Base-by-base conservation (phyloP, 352 stramenopile genomes). In the Pythium phragmiticola region DNA sequence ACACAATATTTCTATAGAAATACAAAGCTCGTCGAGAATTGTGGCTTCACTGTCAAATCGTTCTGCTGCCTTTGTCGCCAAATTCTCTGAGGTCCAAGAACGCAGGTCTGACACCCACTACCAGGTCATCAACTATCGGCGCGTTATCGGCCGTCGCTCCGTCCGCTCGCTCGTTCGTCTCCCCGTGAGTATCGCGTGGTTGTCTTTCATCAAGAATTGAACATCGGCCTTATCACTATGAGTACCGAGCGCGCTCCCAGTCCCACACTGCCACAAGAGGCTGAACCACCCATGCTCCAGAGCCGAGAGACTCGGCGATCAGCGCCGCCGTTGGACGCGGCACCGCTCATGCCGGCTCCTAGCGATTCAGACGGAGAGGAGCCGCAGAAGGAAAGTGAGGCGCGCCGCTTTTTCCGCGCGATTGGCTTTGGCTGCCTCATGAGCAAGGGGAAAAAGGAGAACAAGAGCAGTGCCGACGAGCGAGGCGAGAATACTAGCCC, bases 361-460 rank as follows among this genome's bases (percentile, higher is more conserved):
- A 47, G 56, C 37, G 63, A 68, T 37, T 46, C n/a, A 16, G 61
- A 64, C 7, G 55, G 53, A 19, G 42, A n/a, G 3, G 48, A 60
- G 30, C 17, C 8, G 11, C 17, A 60, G 33, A 51, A 57, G 26
- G 26, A 42, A 7, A 61, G 48, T 56, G 65, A 69, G 50, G 57
- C 54, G 55, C 63, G 55, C 17, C 26, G 49, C 14, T 65, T 69
- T 47, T 43, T 69, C 19, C 37, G 56, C 23, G 63, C 63, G 41
- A 65, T 69, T 45, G 63, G 63, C 33, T 47, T 69, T 34, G 46
- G 50, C 17, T 65, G 63, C 36, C 51, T 69, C 11, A 53, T 67
- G 51, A 48, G 52, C 33, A 45, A 52, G 2, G 45, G 21, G 26
- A 36, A 42, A 21, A 9, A 46, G 1, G 39, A 17, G 1, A 46